These are phyloP conservation scores for Suillus weaverae DNA, from an alignment of 768 basidiomycete genomes.

Conservation along the genomic window DNA sequence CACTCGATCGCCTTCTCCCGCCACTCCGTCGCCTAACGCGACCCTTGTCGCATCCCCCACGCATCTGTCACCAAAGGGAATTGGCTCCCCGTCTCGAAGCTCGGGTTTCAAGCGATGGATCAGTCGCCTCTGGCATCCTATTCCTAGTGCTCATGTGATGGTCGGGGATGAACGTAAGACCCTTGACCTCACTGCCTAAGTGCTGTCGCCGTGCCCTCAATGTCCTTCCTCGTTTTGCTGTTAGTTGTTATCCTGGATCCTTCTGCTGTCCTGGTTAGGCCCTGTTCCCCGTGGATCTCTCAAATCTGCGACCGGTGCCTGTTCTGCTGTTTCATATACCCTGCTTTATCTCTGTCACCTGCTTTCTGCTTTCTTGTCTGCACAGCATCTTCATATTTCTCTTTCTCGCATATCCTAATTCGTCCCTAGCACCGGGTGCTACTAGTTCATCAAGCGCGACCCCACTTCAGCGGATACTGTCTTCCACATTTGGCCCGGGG, in stretches of 20 bases:
- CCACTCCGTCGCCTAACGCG: not conserved
- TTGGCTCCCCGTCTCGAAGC: not conserved
- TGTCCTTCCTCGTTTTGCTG: not conserved
- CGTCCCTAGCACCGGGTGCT: not conserved
- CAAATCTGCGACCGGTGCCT: not conserved
- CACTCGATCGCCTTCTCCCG: not conserved
- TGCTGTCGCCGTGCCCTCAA: not conserved
- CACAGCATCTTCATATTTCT: not conserved
- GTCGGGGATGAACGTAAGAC: constrained; percentile 8
- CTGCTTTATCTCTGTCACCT: not conserved
- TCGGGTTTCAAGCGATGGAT: constrained; percentile 9
- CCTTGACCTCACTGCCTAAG: constrained; percentile 5
- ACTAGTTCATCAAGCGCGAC: not conserved
- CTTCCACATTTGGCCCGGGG: constrained; percentile 1
- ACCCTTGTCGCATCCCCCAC: constrained; percentile 10
- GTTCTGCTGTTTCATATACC: not conserved
- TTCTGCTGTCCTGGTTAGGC: not conserved
- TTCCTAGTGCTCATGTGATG: constrained; percentile 5
- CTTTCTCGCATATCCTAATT: not conserved
- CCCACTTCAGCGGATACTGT: not conserved
- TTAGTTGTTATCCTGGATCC: not conserved
- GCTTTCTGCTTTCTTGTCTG: not conserved
- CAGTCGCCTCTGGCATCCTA: constrained; percentile 7
- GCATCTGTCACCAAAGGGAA: not conserved
- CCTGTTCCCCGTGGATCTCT: not conserved